phyloP scores from a whole-genome alignment of 768 basidiomycete species.

The Amanita jacksonii region DNA sequence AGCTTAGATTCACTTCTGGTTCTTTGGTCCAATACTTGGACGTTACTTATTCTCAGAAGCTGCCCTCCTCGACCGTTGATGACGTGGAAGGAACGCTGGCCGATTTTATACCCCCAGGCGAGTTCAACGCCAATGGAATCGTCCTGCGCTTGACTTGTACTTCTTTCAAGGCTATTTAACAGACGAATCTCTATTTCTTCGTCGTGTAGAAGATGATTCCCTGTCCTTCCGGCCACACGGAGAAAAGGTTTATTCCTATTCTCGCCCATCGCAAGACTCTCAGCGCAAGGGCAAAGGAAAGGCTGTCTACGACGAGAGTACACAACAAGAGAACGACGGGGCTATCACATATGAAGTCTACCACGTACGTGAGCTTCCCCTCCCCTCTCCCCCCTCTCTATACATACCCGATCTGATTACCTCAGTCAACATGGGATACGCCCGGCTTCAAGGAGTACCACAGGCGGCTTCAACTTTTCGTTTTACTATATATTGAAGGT shows the following conservation, averaged over 20 bases:
- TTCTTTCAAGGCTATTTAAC: slow-evolving; percentile 56
- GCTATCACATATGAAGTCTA: slow-evolving; percentile 81
- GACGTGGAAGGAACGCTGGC: slow-evolving; percentile 75
- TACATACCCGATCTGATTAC: background rate
- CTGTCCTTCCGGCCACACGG: slow-evolving; percentile 69
- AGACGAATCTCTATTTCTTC: slow-evolving; percentile 54
- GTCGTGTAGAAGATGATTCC: slow-evolving; percentile 73
- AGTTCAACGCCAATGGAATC: slow-evolving; percentile 9
- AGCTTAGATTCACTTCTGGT: slow-evolving; percentile 86
- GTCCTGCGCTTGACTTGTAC: slow-evolving; percentile 3
- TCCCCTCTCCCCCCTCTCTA: background rate
- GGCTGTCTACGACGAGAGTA: slow-evolving; percentile 24
- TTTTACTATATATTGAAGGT: slow-evolving; percentile 89
- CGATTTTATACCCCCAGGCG: slow-evolving; percentile 71
- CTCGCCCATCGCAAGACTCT: slow-evolving; percentile 36
- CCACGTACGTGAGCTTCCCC: slow-evolving; percentile 48
- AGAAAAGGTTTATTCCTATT: slow-evolving; percentile 67
- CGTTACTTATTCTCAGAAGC: slow-evolving; percentile 56
- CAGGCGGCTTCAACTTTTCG: slow-evolving; percentile 87
- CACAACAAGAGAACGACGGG: slow-evolving; percentile 41
- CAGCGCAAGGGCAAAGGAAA: slow-evolving; percentile 45
- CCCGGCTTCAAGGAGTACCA: slow-evolving; percentile 90
- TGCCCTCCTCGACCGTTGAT: slow-evolving; percentile 67
- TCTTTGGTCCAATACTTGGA: slow-evolving; percentile 71
- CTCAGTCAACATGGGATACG: slow-evolving; percentile 73